phyloP scores from a whole-genome alignment of 1,284 basidiomycete species.

The Marasmius tenuissimus region DNA sequence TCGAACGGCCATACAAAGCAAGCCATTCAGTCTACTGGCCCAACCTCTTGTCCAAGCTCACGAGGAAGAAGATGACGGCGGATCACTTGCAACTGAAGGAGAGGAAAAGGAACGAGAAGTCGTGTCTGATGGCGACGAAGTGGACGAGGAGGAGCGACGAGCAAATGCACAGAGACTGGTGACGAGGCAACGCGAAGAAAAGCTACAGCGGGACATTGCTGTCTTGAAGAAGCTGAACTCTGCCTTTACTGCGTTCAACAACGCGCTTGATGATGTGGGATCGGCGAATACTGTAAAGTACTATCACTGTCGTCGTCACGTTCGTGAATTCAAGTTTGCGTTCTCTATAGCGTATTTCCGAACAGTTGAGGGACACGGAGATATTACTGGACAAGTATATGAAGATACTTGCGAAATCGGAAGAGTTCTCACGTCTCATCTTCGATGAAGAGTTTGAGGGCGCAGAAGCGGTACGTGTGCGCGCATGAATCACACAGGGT shows the following conservation, averaged over 20 bases:
- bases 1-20: conserved; percentile 26
- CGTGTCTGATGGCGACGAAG: conserved; percentile 10
- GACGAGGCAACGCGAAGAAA: conserved; percentile 63
- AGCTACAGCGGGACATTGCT: conserved; percentile 68
- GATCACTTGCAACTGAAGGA: conserved; percentile 5
- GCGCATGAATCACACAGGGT: not conserved
- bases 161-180: conserved; percentile 4
- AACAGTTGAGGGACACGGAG: conserved; percentile 68
- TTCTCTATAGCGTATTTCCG: conserved; percentile 53
- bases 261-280: conserved; percentile 59
- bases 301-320: not conserved
- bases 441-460: conserved; percentile 76
- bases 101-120: conserved; percentile 6
- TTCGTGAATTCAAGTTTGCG: conserved; percentile 1
- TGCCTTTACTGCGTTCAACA: conserved; percentile 64
- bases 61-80: not conserved
- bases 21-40: conserved; percentile 44
- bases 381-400: conserved; percentile 73
- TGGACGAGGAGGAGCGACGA: conserved; percentile 1
- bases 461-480: conserved; percentile 56
- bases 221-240: conserved; percentile 70
- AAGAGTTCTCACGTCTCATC: conserved; percentile 61
- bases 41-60: conserved; percentile 19
- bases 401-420: conserved; percentile 65
- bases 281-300: conserved; percentile 63